Conservation (phyloP, 768 basidiomycete species). For the Trametes meyenii region DNA sequence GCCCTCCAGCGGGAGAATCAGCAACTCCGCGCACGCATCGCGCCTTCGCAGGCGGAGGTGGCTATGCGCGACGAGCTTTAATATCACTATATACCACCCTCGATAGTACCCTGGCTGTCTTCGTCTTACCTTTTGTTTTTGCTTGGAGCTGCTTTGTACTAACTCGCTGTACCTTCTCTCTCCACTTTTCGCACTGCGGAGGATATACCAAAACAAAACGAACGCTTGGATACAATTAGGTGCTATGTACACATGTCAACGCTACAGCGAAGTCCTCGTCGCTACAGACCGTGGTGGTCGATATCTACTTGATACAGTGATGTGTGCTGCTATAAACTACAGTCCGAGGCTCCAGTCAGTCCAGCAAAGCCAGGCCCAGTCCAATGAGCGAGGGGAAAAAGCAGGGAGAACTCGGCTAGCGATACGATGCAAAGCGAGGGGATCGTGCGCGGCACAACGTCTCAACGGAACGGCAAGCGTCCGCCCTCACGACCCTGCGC, state of each 20-base stretch:
- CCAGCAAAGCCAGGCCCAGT: slow-evolving; percentile 1
- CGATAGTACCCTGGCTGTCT: neutral
- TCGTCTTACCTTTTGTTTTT: neutral
- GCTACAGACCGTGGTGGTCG: neutral
- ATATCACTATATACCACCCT: neutral
- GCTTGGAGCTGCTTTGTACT: neutral
- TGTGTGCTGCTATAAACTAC: slow-evolving; percentile 13
- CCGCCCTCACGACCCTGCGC: neutral
- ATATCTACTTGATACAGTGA: slow-evolving; percentile 24
- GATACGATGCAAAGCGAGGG: slow-evolving; percentile 8
- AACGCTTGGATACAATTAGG: slow-evolving; percentile 18
- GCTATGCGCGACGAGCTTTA: neutral
- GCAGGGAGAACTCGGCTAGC: slow-evolving; percentile 19
- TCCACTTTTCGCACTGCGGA: neutral
- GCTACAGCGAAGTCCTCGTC: slow-evolving; percentile 11
- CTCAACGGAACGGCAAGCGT: slow-evolving; percentile 16
- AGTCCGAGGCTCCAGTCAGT: neutral
- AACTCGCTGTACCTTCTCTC: neutral
- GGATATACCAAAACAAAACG: neutral
- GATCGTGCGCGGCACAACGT: slow-evolving; percentile 19
- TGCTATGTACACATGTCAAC: slow-evolving; percentile 20
- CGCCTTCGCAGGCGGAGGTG: slow-evolving; percentile 7
- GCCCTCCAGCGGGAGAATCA: slow-evolving; percentile 56
- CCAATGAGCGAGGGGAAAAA: neutral
- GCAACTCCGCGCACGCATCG: slow-evolving; percentile 40